These are phyloP conservation scores for Dryas drummondii DNA, from an alignment of 306 rosid genomes.

Conservation along the genomic window DNA sequence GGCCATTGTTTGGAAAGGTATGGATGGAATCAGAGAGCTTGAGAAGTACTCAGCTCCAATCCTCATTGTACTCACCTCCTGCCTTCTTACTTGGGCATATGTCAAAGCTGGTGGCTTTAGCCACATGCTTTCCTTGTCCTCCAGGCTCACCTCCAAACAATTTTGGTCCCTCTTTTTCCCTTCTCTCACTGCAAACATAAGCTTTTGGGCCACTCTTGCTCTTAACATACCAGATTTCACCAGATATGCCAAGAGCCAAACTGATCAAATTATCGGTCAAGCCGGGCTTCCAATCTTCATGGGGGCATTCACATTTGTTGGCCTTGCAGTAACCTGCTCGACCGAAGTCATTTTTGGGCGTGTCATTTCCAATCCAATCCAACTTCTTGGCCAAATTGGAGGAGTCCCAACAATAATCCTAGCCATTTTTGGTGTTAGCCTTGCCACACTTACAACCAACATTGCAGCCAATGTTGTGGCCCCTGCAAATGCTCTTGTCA, in stretches of 20 bases:
- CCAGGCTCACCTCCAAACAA: conserved; percentile 52
- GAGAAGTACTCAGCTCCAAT: conserved; percentile 90
- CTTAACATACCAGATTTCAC: conserved; percentile 91
- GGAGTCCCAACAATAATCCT: conserved; percentile 59
- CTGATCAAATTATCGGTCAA: conserved; percentile 81
- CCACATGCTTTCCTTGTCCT: conserved; percentile 73
- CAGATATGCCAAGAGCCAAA: conserved; percentile 64
- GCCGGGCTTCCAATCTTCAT: conserved; percentile 80
- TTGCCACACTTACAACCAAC: conserved; percentile 79
- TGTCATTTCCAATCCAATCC: conserved; percentile 78
- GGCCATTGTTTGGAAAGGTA: conserved; percentile 67
- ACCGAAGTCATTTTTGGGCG: conserved; percentile 71
- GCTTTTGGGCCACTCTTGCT: conserved; percentile 88
- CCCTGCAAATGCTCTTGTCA: conserved; percentile 89
- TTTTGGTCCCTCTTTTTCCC: conserved; percentile 82
- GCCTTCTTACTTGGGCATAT: conserved; percentile 66
- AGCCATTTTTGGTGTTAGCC: conserved; percentile 73
- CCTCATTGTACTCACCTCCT: conserved; percentile 55
- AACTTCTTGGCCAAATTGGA: conserved; percentile 69
- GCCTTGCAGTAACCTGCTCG: conserved; percentile 81
- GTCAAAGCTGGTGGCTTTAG: conserved; percentile 69
- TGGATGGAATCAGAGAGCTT: conserved; percentile 74
- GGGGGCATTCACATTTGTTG: conserved; percentile 89
- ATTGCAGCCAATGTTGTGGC: conserved; percentile 95
- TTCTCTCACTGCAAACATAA: conserved; percentile 81